A percentile compares a stretch with the other conserved stretches of the same genome.
Conservation (phyloP, 768 basidiomycete genomes). For the Mycena albidolilacea region DNA sequence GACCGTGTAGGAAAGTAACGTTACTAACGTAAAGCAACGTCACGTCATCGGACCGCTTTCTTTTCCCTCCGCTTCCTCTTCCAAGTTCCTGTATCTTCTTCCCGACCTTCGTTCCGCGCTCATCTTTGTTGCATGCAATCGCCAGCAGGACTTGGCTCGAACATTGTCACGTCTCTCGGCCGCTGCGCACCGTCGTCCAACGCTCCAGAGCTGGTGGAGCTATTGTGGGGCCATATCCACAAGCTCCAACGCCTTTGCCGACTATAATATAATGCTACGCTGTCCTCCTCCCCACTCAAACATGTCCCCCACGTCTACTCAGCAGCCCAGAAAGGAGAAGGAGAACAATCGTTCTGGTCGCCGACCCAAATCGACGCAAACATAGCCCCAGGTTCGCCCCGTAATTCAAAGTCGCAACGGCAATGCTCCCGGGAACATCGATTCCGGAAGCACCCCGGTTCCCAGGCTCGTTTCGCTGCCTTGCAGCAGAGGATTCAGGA, state of each 20-base stretch:
- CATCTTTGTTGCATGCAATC: too few species aligned
- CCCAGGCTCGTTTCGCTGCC: not conserved
- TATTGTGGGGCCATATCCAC: too few species aligned
- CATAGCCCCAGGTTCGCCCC: not conserved
- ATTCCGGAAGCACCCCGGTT: not conserved
- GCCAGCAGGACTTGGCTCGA: too few species aligned
- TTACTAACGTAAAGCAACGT: too few species aligned
- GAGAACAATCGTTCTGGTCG: not conserved
- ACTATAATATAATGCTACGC: not conserved
- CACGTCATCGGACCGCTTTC: too few species aligned
- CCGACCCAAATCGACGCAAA: not conserved
- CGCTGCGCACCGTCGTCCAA: too few species aligned
- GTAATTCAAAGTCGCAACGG: not conserved
- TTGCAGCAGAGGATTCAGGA: constrained; percentile 1
- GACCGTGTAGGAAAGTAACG: too few species aligned
- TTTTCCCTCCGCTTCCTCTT: too few species aligned
- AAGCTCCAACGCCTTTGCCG: not conserved
- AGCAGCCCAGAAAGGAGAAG: not conserved
- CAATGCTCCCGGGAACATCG: not conserved
- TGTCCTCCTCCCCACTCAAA: not conserved
- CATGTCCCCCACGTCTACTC: not conserved
- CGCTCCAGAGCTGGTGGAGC: too few species aligned
- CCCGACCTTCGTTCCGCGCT: too few species aligned
- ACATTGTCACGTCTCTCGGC: too few species aligned
- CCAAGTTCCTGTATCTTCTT: too few species aligned